Conservation (phyloP, 768 basidiomycete genomes). For the Udeniomyces megalosporus region DNA sequence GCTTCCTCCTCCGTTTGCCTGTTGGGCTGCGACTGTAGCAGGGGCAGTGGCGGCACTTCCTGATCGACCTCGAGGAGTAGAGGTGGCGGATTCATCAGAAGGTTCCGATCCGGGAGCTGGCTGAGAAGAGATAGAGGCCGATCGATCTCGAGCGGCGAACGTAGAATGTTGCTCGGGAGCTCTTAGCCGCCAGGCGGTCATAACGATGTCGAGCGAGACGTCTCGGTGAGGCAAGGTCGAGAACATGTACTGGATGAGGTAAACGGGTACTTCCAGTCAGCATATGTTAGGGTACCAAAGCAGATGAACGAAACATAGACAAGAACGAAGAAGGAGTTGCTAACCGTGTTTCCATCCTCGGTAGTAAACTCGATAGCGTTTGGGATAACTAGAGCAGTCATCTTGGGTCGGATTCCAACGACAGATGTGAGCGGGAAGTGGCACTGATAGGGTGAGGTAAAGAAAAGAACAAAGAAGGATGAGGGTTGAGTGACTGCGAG, state of each 20-base stretch:
- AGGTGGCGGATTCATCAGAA: background rate
- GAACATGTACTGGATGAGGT: conserved; percentile 7
- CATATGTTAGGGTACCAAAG: no score
- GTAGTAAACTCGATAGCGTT: conserved; percentile 18
- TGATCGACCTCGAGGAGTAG: no score
- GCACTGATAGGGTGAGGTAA: background rate
- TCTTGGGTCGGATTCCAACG: conserved; percentile 13
- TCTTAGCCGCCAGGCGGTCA: conserved; percentile 10
- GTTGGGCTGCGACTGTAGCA: no score
- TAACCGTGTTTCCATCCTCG: background rate
- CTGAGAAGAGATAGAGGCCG: background rate
- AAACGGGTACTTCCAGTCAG: background rate
- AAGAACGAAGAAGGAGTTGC: background rate
- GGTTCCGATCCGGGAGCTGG: background rate
- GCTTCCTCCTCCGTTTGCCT: no score
- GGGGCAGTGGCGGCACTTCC: no score
- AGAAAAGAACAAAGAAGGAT: background rate
- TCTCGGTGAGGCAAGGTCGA: conserved; percentile 19
- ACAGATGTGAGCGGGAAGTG: conserved; percentile 16
- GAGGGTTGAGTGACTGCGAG: background rate
- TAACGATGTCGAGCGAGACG: conserved; percentile 17
- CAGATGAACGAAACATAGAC: background rate
- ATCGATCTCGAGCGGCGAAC: conserved; percentile 2
- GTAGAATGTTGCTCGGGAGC: conserved; percentile 15
- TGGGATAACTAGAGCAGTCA: conserved; percentile 20